A percentile compares a stretch with the other conserved stretches of the same genome.
Evolutionary conservation across 1,139 yeast genomes (phyloP).

Genomic region (Eremothecium gossypii): DNA sequence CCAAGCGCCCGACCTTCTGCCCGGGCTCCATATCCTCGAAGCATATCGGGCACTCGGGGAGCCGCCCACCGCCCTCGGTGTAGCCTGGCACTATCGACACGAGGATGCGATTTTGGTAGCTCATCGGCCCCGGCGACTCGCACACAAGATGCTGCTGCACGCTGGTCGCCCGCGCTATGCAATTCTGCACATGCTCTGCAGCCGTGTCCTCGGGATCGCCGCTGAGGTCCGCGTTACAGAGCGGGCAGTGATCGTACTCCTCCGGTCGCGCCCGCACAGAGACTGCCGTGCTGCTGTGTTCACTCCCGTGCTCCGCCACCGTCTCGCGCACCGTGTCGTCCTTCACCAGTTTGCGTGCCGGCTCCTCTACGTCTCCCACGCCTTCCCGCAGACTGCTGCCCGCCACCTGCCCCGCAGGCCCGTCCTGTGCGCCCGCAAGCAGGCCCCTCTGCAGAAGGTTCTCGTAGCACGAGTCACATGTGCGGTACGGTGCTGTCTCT

Average conservation of each 20-base stretch:
- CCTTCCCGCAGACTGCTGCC: slow-evolving; percentile 3
- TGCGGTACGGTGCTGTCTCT: slow-evolving; percentile 34
- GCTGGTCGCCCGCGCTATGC: slow-evolving; percentile 60
- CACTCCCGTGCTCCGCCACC: slow-evolving; percentile 7
- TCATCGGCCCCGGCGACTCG: slow-evolving; percentile 11
- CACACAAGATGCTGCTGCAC: slow-evolving; percentile 42
- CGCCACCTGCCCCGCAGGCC: slow-evolving; percentile 5
- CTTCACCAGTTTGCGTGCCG: slow-evolving; percentile 3
- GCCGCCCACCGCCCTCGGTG: slow-evolving; percentile 20
- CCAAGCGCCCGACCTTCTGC: slow-evolving; percentile 82
- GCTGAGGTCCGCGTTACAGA: slow-evolving; percentile 41
- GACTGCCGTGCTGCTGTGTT: slow-evolving; percentile 13
- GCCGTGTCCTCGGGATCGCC: slow-evolving; percentile 37
- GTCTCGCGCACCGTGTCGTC: slow-evolving; percentile 9
- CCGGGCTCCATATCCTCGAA: slow-evolving; percentile 81
- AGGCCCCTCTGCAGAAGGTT: slow-evolving; percentile 21
- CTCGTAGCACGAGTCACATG: slow-evolving; percentile 27
- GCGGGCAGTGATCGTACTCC: slow-evolving; percentile 43
- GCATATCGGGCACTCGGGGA: slow-evolving; percentile 83
- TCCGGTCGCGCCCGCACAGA: slow-evolving; percentile 18
- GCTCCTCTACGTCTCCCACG: background rate
- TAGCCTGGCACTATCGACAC: slow-evolving; percentile 58
- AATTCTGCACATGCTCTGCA: slow-evolving; percentile 50
- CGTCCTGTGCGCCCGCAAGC: slow-evolving; percentile 17
- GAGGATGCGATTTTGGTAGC: slow-evolving; percentile 65